Conservation (phyloP, 805 yeast species). For the Pichia nakasei region DNA sequence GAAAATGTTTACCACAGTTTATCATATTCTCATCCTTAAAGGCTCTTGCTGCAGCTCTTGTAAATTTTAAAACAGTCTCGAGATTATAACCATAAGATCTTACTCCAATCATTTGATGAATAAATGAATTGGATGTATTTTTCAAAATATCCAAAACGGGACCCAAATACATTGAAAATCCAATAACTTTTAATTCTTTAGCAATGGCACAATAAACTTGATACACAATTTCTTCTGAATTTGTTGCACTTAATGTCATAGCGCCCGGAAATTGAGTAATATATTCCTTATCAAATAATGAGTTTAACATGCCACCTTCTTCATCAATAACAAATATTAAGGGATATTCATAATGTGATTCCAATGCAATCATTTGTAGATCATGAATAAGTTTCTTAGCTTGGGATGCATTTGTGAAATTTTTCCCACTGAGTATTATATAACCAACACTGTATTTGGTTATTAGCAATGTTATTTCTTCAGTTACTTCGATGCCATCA, state of each 20-base stretch:
- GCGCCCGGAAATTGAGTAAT: conserved; percentile 57
- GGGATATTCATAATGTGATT: conserved; percentile 45
- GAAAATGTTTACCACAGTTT: conserved; percentile 56
- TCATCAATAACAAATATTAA: conserved; percentile 51
- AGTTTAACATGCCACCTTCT: conserved; percentile 57
- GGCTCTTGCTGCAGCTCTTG: conserved; percentile 44
- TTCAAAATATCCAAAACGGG: conserved; percentile 57
- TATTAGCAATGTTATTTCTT: conserved; percentile 43
- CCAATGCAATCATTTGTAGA: conserved; percentile 43
- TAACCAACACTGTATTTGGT: conserved; percentile 43
- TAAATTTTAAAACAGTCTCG: conserved; percentile 48
- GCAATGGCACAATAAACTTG: conserved; percentile 48
- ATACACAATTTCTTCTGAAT: conserved; percentile 39
- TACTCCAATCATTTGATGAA: conserved; percentile 44
- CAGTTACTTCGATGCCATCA: conserved; percentile 45
- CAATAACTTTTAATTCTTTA: conserved; percentile 42
- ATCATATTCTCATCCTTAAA: conserved; percentile 44
- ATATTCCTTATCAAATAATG: conserved; percentile 42
- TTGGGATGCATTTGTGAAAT: conserved; percentile 41
- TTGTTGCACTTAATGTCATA: conserved; percentile 54
- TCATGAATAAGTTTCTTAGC: conserved; percentile 40
- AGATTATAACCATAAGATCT: conserved; percentile 54
- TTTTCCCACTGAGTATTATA: conserved; percentile 44
- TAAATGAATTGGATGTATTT: conserved; percentile 34
- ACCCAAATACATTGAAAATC: conserved; percentile 47